phyloP scores from a whole-genome alignment of 176 grass and related monocot species.

The Tuctoria greenei region DNA sequence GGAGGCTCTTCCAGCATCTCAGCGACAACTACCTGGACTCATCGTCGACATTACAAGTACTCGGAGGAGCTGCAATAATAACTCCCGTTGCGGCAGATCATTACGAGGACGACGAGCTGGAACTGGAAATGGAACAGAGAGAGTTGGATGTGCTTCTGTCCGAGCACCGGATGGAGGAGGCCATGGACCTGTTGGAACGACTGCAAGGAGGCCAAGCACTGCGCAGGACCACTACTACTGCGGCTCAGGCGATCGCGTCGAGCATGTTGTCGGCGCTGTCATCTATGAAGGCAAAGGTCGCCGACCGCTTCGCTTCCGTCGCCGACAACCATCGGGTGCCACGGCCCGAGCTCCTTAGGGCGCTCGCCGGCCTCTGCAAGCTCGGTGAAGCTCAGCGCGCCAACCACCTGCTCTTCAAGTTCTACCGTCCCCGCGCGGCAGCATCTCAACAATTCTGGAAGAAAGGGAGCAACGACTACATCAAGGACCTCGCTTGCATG shows the following conservation, averaged over 20 bases:
- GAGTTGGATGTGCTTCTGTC: constrained; percentile 43
- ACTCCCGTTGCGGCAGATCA: background rate
- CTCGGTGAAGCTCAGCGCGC: constrained; percentile 42
- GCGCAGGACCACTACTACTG: too few species aligned
- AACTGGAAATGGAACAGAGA: background rate
- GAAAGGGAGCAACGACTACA: background rate
- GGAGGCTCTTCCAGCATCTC: constrained; percentile 38
- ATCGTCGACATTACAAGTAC: background rate
- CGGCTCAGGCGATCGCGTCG: too few species aligned
- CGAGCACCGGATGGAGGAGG: constrained; percentile 48
- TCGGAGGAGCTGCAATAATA: too few species aligned
- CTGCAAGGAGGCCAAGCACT: background rate
- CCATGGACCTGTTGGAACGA: background rate
- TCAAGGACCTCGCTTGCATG: constrained; percentile 39
- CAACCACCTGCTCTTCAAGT: constrained; percentile 37
- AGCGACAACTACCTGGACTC: constrained; percentile 28
- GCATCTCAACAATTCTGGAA: background rate
- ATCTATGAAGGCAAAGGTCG: constrained; percentile 5
- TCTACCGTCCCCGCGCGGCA: background rate
- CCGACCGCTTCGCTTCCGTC: constrained; percentile 27
- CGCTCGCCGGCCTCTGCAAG: constrained; percentile 45
- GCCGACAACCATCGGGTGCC: constrained; percentile 41
- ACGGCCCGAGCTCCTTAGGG: constrained; percentile 36
- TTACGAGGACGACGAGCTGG: background rate
- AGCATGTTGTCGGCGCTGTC: too few species aligned